Evolutionary conservation across 495 filamentous ascomycete genomes (phyloP), one percentile per base, ranked within the genome.

Genomic region (Neurospora discreta): DNA sequence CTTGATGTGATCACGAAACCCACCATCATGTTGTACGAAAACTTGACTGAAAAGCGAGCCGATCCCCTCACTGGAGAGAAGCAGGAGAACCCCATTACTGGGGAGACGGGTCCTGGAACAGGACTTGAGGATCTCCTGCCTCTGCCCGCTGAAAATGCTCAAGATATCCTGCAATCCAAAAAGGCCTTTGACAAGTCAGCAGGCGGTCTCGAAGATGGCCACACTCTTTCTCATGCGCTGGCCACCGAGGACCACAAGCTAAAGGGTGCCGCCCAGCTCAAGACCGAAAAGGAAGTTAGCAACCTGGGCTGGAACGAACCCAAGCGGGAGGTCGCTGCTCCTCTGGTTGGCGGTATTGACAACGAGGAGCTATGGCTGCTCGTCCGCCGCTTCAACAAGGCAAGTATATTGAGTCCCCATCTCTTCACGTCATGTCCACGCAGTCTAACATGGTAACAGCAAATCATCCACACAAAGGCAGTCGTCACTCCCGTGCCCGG

Each of bases 401-500:
- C 90, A 80, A 30, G 79, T n/a, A n/a, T n/a, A n/a, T n/a, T 38
- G 36, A 8, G 8, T 38, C 36, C 8, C 36, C 3, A 38, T 38
- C 36, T 38, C n/a, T n/a, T n/a, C n/a, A n/a, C n/a, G n/a, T n/a
- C n/a, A n/a, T n/a, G n/a, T n/a, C n/a, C n/a, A 41, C 38, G 38
- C 38, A 39, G 1, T 39, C 9, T 39, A 39, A 39, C 39, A 39
- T 9, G 1, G 39, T 39, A 39, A 39, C 69, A 94, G 92, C 92
- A 95, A 91, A 90, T 95, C 79, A 94, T 94, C 80, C 90, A 95
- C 83, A 89, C 95, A 74, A 93, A 93, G 79, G 90, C 90, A 18
- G 84, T 88, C 1, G 79, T 84, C 3, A 81, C 87, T 13, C 75
- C 79, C 30, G 79, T 80, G 0, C 82, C 82, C 5, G 82, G 82